phyloP scores from a whole-genome alignment of 768 basidiomycete species.

The Pisolithus microcarpus region DNA sequence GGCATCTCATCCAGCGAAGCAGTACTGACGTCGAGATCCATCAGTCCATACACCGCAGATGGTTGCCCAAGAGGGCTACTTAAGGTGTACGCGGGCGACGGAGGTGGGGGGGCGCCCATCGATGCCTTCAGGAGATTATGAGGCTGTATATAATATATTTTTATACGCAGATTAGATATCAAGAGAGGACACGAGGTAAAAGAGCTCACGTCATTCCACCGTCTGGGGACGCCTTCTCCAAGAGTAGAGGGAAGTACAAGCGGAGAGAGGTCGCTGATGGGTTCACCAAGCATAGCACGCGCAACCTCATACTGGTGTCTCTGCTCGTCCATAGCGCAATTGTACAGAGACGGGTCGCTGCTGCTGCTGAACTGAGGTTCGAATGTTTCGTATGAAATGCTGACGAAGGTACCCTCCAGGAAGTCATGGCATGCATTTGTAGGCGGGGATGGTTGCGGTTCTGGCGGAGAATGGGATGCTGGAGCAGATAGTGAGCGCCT shows the following conservation, averaged over 20 bases:
- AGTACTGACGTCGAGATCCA: conserved; percentile 6
- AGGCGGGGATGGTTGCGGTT: conserved; percentile 4
- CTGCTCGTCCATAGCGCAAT: conserved; percentile 7
- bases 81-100: conserved; percentile 13
- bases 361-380: conserved; percentile 13
- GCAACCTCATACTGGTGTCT: conserved; percentile 16
- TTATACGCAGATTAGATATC: conserved; percentile 3
- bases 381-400: conserved; percentile 24
- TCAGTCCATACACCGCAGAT: conserved; percentile 15
- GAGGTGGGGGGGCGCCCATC: conserved; percentile 19
- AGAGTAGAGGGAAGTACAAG: conserved; percentile 26
- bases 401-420: conserved; percentile 24
- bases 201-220: conserved; percentile 29
- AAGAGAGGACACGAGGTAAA: conserved; percentile 7
- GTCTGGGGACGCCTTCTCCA: conserved; percentile 23
- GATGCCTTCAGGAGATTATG: conserved; percentile 29
- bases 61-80: conserved; percentile 23
- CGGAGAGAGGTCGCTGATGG: conserved; percentile 23
- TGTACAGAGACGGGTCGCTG: background rate
- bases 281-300: conserved; percentile 16
- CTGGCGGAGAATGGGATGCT: conserved; percentile 21
- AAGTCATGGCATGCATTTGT: conserved; percentile 16
- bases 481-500: conserved; percentile 58
- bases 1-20: conserved; percentile 12
- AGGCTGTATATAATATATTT: conserved; percentile 21